A percentile compares a stretch with the other conserved stretches of the same genome.
phyloP scores from a whole-genome alignment of 2,329 filamentous ascomycete species.

The Trichophyton rubrum region DNA sequence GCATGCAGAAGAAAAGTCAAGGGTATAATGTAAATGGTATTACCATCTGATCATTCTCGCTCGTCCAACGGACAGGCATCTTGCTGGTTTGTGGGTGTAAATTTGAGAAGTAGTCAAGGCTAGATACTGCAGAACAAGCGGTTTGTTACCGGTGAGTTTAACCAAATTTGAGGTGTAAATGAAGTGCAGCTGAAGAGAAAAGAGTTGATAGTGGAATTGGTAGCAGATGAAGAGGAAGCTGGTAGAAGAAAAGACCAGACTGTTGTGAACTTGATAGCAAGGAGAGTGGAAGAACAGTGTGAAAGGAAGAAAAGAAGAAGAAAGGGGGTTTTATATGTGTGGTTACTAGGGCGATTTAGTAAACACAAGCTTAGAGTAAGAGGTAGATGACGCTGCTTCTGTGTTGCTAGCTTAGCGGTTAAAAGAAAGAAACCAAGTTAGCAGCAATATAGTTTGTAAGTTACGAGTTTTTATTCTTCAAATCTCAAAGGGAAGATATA shows the following conservation, averaged over 20 bases:
- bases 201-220: not conserved
- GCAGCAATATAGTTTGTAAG: not conserved
- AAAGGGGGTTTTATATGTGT: not conserved
- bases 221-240: not conserved
- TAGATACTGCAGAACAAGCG: not conserved
- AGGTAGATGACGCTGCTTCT: not conserved
- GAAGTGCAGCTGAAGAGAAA: not conserved
- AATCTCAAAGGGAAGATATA: not conserved
- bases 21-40: not conserved
- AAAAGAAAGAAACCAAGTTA: not conserved
- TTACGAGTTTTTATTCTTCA: not conserved
- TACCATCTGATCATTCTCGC: constrained; percentile 28
- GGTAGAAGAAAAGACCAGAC: not conserved
- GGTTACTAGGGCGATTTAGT: not conserved
- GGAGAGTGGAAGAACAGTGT: not conserved
- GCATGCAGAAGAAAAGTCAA: not conserved
- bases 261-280: not conserved
- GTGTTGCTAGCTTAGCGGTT: not conserved
- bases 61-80: constrained; percentile 29
- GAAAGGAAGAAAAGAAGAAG: not conserved
- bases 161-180: not conserved
- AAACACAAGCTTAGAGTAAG: not conserved
- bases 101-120: not conserved
- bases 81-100: constrained; percentile 4
- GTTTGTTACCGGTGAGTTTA: not conserved